A percentile compares a stretch with the other conserved stretches of the same genome.
Evolutionary conservation across 2,329 filamentous ascomycete species (phyloP).

Genomic region (Claviceps purpurea): DNA sequence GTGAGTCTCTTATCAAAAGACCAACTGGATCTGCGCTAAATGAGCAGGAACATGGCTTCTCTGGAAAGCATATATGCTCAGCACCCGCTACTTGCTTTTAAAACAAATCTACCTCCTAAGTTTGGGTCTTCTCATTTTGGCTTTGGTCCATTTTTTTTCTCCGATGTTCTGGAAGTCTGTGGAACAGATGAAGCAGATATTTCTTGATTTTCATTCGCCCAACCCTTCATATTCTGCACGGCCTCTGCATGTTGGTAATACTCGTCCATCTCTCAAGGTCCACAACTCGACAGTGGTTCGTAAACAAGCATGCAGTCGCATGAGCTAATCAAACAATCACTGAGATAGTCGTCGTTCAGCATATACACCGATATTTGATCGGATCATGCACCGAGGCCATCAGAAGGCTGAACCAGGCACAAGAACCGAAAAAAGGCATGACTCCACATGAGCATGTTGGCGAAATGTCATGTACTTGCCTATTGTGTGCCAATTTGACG

Average conservation of each 20-base stretch:
- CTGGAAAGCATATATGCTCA: not conserved
- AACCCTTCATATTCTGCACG: not conserved
- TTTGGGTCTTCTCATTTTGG: not conserved
- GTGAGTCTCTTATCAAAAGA: not conserved
- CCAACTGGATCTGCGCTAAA: no score
- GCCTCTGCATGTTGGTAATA: not conserved
- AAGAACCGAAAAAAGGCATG: not conserved
- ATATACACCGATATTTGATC: not conserved
- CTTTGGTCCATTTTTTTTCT: not conserved
- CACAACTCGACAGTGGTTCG: not conserved
- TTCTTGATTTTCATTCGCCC: not conserved
- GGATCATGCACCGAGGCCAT: not conserved
- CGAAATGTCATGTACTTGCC: not conserved
- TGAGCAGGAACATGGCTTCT: not conserved
- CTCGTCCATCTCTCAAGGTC: not conserved
- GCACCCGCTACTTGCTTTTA: not conserved
- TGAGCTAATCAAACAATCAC: not conserved
- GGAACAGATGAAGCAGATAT: not conserved
- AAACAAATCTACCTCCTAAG: not conserved
- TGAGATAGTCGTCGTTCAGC: not conserved
- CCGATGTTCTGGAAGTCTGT: not conserved
- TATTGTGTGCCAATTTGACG: not conserved
- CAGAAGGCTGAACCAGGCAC: not conserved
- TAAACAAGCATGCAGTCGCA: not conserved
- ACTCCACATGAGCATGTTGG: not conserved